Base-by-base conservation (phyloP, 2,329 filamentous ascomycete species). In the Alternaria triticina region DNA sequence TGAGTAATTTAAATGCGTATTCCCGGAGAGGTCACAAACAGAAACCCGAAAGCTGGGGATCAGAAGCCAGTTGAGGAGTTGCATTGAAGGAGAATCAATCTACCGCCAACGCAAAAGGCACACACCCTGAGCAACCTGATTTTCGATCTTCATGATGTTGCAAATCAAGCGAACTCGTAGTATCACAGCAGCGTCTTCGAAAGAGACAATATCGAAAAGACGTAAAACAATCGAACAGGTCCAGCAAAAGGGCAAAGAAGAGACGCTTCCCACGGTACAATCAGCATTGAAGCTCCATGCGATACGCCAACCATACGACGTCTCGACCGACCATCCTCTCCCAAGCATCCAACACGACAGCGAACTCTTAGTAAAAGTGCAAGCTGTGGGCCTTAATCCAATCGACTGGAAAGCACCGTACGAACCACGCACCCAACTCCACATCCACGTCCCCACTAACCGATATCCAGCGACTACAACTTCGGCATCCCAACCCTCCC, bases 331-430 rank as follows among this genome's bases (percentile, higher is more conserved):
- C 6, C 81, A 87, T 70, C 73, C 78, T 2, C 76, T 88, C 6
- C 87, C 87, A 12, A 76, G 71, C 2, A 68, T 83, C n/a, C 57
- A 77, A 17, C 72, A 80, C 28, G 77, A 82, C 54, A 80, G 81
- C 46, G 88, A 92, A 70, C 78, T 92, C 6, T 79, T 92, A 6
- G 85, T 92, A n/a, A 86, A 86, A 73, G 82, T 88, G 1, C 81
- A 85, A 40, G 86, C 87, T 12, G 89, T 92, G 69, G 91, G 91
- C 0, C 80, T 94, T 40, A 94, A 94, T 70, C 91, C 91, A 0
- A 91, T 94, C 59, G 91, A 92, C 75, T 92, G 88, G 88, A 91
- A 91, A 81, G 86, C 88, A 62, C 88, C 90, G 89, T 91, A 81
- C 70, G 87, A 83, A 28, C 12, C 91, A 81, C 69, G 86, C 83